Percentiles rank a stretch among this genome's conserved stretches.
phyloP scores from a whole-genome alignment of 805 yeast species.

The Limtongia smithiae region DNA sequence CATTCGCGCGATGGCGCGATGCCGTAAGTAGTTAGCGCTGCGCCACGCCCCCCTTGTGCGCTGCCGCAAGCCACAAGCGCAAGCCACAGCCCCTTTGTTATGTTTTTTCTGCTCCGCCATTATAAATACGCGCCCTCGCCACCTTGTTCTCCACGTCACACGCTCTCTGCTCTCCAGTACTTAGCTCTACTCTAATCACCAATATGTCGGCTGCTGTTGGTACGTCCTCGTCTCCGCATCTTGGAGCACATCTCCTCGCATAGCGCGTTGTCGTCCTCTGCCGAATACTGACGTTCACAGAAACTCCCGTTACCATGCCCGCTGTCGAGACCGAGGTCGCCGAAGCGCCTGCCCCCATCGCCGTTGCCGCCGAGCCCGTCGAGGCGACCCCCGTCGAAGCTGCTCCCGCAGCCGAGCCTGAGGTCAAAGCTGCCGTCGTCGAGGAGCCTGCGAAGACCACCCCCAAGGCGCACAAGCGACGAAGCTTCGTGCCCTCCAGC shows the following conservation, averaged over 20 bases:
- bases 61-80: too few relatives aligned
- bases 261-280: neutral
- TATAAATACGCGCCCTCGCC: too few relatives aligned
- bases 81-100: too few relatives aligned
- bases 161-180: neutral
- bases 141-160: neutral
- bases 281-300: neutral
- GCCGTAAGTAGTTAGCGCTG: too few relatives aligned
- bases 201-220: slow-evolving; percentile 18
- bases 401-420: neutral
- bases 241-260: too few relatives aligned
- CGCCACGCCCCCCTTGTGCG: too few relatives aligned
- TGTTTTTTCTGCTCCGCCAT: too few relatives aligned
- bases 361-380: slow-evolving; percentile 8
- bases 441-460: slow-evolving; percentile 8
- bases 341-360: neutral
- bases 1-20: too few relatives aligned
- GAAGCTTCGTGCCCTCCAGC: slow-evolving; percentile 23
- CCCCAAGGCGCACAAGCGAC: slow-evolving; percentile 17
- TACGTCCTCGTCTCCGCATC: neutral
- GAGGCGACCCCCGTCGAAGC: slow-evolving; percentile 9
- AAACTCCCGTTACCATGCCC: too few relatives aligned
- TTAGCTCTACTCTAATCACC: neutral
- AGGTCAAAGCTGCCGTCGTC: slow-evolving; percentile 2
- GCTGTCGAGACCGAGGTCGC: neutral